Percentiles rank a stretch among this genome's conserved stretches.
phyloP scores from a whole-genome alignment of 192 early-diverging fungal species.

The Gorgonomyces haynaldii region DNA sequence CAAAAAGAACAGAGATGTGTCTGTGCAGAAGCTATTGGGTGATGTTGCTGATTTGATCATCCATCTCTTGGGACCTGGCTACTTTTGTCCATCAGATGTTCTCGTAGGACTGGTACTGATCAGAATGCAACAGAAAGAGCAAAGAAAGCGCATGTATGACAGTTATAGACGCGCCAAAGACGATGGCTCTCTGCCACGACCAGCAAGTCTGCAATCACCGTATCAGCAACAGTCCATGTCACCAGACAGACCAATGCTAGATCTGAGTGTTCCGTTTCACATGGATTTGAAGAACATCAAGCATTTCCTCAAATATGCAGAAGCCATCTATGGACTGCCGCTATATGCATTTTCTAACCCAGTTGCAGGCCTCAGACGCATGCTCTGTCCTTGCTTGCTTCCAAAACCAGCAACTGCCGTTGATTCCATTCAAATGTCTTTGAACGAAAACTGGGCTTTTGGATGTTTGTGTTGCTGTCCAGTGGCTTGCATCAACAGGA shows the following conservation, averaged over 20 bases:
- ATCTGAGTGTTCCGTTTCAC: neutral
- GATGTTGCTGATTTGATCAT: neutral
- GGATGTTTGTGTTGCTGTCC: slow-evolving; percentile 7
- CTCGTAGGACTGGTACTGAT: slow-evolving; percentile 2
- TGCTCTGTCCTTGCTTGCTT: slow-evolving; percentile 23
- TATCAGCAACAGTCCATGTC: neutral
- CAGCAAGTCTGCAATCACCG: no score
- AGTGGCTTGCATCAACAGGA: slow-evolving; percentile 7
- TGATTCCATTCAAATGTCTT: slow-evolving; percentile 13
- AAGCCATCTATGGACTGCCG: slow-evolving; percentile 37
- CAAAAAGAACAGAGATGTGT: neutral
- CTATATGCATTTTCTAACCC: slow-evolving; percentile 30
- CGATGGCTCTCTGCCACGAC: neutral
- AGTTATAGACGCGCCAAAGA: neutral
- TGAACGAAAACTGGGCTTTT: neutral
- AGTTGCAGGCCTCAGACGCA: slow-evolving; percentile 9
- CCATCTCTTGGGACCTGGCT: neutral
- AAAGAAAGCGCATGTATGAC: neutral
- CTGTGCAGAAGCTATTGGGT: neutral
- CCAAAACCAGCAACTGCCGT: slow-evolving; percentile 8
- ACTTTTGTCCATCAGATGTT: slow-evolving; percentile 2
- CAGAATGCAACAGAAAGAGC: neutral
- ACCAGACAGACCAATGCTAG: neutral
- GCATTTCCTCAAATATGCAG: slow-evolving; percentile 26
- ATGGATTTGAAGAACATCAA: neutral